These are phyloP conservation scores for Phaffia australis DNA, from an alignment of 768 basidiomycete species.

Conservation along the genomic window DNA sequence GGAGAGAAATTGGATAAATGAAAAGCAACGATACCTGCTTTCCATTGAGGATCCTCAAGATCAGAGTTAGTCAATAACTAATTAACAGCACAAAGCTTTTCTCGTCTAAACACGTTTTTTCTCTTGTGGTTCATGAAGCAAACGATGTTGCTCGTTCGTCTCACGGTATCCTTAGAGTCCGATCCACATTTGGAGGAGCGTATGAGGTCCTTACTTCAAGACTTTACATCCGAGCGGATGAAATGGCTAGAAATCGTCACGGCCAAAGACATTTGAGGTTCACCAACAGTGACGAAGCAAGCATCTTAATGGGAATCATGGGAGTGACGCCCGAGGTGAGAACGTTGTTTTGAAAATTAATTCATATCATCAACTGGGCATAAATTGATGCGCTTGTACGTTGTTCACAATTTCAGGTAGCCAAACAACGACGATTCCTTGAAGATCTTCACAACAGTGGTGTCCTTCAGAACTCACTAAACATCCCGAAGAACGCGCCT, in stretches of 20 bases:
- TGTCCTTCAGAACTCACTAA: conserved; percentile 52
- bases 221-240: conserved; percentile 41
- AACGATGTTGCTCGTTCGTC: conserved; percentile 91
- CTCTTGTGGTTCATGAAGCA: conserved; percentile 42
- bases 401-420: conserved; percentile 44
- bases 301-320: conserved; percentile 67
- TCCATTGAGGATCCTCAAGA: conserved; percentile 93
- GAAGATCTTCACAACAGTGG: conserved; percentile 56
- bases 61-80: conserved; percentile 49
- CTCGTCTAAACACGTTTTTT: neutral
- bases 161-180: conserved; percentile 69
- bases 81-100: neutral
- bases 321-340: conserved; percentile 72
- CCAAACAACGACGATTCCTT: conserved; percentile 60
- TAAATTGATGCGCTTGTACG: conserved; percentile 1
- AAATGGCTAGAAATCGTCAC: conserved; percentile 32
- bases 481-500: conserved; percentile 36
- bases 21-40: conserved; percentile 46
- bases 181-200: conserved; percentile 69
- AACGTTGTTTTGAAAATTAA: neutral
- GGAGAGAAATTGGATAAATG: conserved; percentile 63
- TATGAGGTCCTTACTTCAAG: conserved; percentile 56
- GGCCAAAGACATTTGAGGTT: conserved; percentile 39
- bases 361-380: neutral
- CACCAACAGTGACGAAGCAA: conserved; percentile 43